Base-by-base conservation (phyloP, 352 stramenopile genomes). In the Labyrinthula sp. region DNA sequence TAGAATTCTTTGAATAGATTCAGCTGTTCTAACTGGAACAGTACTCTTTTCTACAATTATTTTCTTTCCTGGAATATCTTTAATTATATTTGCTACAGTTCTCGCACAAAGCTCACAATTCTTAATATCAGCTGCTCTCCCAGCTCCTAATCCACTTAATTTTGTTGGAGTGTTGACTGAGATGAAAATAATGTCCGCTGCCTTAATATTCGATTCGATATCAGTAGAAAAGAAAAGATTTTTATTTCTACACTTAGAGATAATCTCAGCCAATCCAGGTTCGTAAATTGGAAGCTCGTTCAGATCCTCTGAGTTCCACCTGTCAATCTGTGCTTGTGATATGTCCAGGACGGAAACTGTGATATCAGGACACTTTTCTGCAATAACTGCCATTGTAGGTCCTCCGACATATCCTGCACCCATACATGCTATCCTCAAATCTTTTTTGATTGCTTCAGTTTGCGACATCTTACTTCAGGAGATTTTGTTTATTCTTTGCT, bases 161-260 rank as follows among this genome's bases (percentile, higher is more conserved):
- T 99, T 99, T 25, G 88, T 97, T 10, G 91, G 89, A 38, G 89
- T 99, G 67, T 99, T 95, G 15, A 97, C 57, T 12, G 56, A 46
- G 69, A 99, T 91, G 57, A 99, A 99, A 60, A 99, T 86, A 48
- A 99, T 82, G 50, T 95, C 79, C 26, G 86, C 89, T 41, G 87
- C 69, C 39, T 89, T 72, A 46, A 99, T 95, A 61, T 89, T 84
- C 26, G 58, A 69, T 56, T 96, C 80, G 49, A 97, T 77, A 57
- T 97, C 82, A 2, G 82, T 97, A 23, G 75, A 89, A 69, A 99
- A 99, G 61, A 97, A 95, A 18, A 99, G 77, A 62, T 99, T 98
- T 52, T 72, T 78, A 29, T 77, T 79, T 38, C 85, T 70, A 14
- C 63, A 71, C 25, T 76, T 65, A 54, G 86, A 66, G 9, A 97